Evolutionary conservation across 2,329 filamentous ascomycete species (phyloP).

Genomic region (Apiospora rasikravindrae): DNA sequence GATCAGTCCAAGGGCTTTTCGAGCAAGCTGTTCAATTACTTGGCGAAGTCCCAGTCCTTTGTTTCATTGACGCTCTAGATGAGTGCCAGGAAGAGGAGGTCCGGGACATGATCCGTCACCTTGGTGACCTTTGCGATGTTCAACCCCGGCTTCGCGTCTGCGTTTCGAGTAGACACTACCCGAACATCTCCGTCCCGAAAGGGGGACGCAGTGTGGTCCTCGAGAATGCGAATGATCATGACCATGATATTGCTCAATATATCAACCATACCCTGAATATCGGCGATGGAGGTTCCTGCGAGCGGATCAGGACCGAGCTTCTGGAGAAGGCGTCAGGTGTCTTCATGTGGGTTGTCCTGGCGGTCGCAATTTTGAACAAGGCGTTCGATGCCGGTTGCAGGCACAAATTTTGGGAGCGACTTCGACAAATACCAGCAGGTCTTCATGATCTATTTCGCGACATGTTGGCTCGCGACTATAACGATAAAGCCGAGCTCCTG

Average conservation of each 20-base stretch:
- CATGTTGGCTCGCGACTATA: conserved; percentile 55
- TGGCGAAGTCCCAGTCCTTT: conserved; percentile 21
- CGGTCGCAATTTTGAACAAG: conserved; percentile 44
- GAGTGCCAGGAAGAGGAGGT: conserved; percentile 52
- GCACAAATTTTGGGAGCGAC: conserved; percentile 31
- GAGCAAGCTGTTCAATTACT: conserved; percentile 28
- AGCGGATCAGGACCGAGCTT: neutral
- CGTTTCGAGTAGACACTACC: conserved; percentile 46
- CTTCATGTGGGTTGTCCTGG: conserved; percentile 23
- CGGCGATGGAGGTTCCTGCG: neutral
- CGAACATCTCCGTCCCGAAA: conserved; percentile 38
- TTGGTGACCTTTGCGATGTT: conserved; percentile 41
- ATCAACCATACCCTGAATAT: neutral
- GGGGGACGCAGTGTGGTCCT: conserved; percentile 36
- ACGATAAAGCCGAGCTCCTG: conserved; percentile 45
- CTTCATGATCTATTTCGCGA: conserved; percentile 56
- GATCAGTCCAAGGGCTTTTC: conserved; percentile 33
- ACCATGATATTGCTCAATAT: neutral
- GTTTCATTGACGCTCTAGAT: conserved; percentile 47
- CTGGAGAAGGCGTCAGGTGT: neutral
- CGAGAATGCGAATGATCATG: conserved; percentile 40
- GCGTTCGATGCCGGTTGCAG: conserved; percentile 36
- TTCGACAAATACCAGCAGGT: conserved; percentile 42
- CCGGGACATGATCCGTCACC: conserved; percentile 48
- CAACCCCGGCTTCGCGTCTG: conserved; percentile 39